Conservation (phyloP, 345 rosid species). For the Eucalyptus polyanthemos region DNA sequence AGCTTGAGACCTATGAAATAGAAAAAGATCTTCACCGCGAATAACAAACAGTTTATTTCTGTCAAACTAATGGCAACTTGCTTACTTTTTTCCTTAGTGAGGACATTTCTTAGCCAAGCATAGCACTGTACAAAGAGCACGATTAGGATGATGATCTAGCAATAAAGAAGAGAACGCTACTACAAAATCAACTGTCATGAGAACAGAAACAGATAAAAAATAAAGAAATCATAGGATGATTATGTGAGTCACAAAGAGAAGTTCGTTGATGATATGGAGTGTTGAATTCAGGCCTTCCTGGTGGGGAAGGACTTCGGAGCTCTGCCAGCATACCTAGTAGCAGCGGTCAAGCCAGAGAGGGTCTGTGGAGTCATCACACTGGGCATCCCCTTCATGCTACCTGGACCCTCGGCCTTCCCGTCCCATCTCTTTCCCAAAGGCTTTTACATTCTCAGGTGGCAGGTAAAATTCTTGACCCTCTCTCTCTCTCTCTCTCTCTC, state of each 20-base stretch:
- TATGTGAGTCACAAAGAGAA: not conserved
- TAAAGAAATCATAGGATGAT: not conserved
- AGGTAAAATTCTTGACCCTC: slow-evolving; percentile 2
- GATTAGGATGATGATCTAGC: not conserved
- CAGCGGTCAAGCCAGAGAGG: slow-evolving; percentile 8
- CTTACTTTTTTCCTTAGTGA: not conserved
- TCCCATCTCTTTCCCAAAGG: slow-evolving; percentile 14
- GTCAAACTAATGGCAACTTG: not conserved
- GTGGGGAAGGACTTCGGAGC: slow-evolving; percentile 36
- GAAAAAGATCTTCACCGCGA: not conserved
- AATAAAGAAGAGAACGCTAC: not conserved
- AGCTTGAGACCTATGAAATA: not conserved
- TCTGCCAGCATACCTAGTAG: slow-evolving; percentile 5
- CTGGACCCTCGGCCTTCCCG: slow-evolving; percentile 1
- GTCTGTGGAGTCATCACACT: slow-evolving; percentile 17
- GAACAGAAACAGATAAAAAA: not conserved
- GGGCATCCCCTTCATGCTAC: slow-evolving; percentile 20
- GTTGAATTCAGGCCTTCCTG: slow-evolving; percentile 8
- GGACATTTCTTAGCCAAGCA: not conserved
- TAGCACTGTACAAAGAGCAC: not conserved
- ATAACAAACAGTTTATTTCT: not conserved
- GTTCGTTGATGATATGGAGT: not conserved
- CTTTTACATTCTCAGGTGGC: slow-evolving; percentile 23
- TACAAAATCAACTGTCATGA: not conserved
- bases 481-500: not conserved